phyloP scores from a whole-genome alignment of 2,329 filamentous ascomycete species.

The Trichoderma koningiopsis region DNA sequence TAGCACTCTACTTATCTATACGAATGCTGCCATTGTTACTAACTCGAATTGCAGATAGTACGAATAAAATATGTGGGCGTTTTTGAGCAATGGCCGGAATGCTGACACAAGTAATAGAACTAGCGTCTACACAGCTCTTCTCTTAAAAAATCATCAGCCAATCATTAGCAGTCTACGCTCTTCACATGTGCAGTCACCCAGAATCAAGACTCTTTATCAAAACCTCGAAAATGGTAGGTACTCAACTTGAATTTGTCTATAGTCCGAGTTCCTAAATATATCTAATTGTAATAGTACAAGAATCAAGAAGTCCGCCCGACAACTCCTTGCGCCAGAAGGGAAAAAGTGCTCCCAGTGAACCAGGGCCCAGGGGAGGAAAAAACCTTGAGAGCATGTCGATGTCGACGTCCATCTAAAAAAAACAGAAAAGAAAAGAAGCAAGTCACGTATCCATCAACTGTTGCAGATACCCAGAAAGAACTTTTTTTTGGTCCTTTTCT shows the following conservation, averaged over 20 bases:
- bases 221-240: no score
- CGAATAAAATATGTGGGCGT: no score
- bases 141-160: no score
- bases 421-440: background rate
- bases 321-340: background rate
- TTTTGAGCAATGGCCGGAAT: no score
- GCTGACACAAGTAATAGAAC: no score
- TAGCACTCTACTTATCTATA: no score
- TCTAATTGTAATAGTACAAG: background rate
- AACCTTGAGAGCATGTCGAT: background rate
- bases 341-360: background rate
- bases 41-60: no score
- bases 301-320: background rate
- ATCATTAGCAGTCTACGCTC: background rate
- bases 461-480: background rate
- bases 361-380: background rate
- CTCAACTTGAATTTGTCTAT: background rate
- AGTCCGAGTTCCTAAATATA: background rate
- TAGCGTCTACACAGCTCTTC: no score
- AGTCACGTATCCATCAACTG: background rate
- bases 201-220: background rate
- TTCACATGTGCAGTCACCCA: background rate
- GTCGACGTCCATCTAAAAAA: background rate
- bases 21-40: no score
- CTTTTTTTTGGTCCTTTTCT: no score